These are phyloP conservation scores for Fusarium pseudocircinatum DNA, from an alignment of 2,329 filamentous ascomycete species.

Conservation along the genomic window DNA sequence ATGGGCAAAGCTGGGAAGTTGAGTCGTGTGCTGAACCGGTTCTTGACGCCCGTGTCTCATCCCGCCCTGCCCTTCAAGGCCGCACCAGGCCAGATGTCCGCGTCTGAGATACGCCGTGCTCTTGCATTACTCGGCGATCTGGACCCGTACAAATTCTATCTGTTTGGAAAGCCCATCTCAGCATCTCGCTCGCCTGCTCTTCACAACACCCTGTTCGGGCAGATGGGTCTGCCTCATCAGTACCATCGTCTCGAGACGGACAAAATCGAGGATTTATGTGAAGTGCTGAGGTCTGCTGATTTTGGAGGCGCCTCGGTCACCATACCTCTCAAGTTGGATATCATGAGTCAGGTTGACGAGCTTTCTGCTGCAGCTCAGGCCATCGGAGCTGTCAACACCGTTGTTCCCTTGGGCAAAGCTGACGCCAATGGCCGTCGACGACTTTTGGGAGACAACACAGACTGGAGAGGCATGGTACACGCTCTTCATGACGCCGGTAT, in stretches of 20 bases:
- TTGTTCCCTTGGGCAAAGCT: constrained; percentile 67
- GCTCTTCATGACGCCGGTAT: constrained; percentile 77
- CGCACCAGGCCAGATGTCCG: constrained; percentile 91
- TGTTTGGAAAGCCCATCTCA: constrained; percentile 87
- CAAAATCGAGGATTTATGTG: constrained; percentile 65
- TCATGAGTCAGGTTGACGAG: constrained; percentile 83
- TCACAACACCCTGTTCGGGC: constrained; percentile 85
- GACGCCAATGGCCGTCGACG: constrained; percentile 56
- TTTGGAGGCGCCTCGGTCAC: constrained; percentile 97
- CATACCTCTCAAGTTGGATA: constrained; percentile 91
- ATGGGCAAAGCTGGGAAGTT: constrained; percentile 91
- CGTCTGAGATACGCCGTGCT: constrained; percentile 84
- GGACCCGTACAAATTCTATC: constrained; percentile 78
- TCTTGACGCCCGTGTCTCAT: constrained; percentile 95
- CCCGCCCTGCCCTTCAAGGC: constrained; percentile 90
- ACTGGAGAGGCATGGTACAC: constrained; percentile 92
- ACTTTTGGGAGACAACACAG: constrained; percentile 90
- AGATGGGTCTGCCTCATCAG: constrained; percentile 83
- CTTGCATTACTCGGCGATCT: constrained; percentile 84
- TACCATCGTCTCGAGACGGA: constrained; percentile 83
- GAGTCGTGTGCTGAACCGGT: constrained; percentile 88
- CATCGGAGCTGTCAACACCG: constrained; percentile 95
- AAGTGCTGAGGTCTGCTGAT: constrained; percentile 72
- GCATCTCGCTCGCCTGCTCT: constrained; percentile 87
- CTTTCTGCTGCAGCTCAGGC: constrained; percentile 79